These are phyloP conservation scores for Aspergillus avenaceus DNA, from an alignment of 495 filamentous ascomycete species.

Conservation along the genomic window DNA sequence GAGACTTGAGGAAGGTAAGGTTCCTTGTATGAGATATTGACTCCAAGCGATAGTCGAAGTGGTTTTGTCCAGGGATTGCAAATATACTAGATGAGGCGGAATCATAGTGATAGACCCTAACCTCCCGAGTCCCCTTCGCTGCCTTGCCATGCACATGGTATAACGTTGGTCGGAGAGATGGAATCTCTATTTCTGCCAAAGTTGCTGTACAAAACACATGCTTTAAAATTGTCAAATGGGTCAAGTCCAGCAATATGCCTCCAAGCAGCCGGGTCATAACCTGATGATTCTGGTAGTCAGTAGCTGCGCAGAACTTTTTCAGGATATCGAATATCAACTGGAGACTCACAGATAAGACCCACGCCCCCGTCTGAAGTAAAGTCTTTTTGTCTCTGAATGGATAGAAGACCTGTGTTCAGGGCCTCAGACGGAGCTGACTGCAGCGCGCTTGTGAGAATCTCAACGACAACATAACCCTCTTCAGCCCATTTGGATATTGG, in stretches of 20 bases:
- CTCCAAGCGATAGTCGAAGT: slow-evolving; percentile 29
- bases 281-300: too few species aligned
- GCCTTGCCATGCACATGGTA: slow-evolving; percentile 6
- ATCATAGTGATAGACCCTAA: slow-evolving; percentile 18
- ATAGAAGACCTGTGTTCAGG: too few species aligned
- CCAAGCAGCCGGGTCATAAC: too few species aligned
- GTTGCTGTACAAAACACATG: slow-evolving; percentile 19
- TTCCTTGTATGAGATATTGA: slow-evolving; percentile 33
- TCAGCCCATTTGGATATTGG: slow-evolving; percentile 38
- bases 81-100: slow-evolving; percentile 20
- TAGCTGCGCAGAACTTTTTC: too few species aligned
- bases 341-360: too few species aligned
- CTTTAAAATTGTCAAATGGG: slow-evolving; percentile 1
- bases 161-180: too few species aligned
- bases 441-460: slow-evolving; percentile 17
- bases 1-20: slow-evolving; percentile 29
- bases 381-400: too few species aligned
- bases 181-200: neutral
- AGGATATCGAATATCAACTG: too few species aligned
- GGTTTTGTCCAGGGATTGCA: slow-evolving; percentile 26
- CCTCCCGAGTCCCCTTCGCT: neutral
- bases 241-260: slow-evolving; percentile 20
- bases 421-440: slow-evolving; percentile 7
- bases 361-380: too few species aligned
- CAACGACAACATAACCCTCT: slow-evolving; percentile 31